Percentiles rank a stretch among this genome's conserved stretches.
phyloP scores from a whole-genome alignment of 192 early-diverging fungal genomes.

The Coemansia sp. region DNA sequence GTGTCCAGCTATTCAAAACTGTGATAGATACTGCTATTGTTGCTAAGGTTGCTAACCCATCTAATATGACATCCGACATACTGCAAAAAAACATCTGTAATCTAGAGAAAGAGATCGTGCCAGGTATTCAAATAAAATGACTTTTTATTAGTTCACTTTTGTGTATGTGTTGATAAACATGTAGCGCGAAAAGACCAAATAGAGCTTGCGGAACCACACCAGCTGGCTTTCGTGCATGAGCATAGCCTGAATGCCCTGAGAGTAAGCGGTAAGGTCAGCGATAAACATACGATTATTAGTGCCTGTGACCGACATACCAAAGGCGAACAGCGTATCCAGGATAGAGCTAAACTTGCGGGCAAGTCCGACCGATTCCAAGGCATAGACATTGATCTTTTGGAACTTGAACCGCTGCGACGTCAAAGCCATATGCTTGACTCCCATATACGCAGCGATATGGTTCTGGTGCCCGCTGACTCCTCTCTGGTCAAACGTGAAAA shows the following conservation, averaged over 20 bases:
- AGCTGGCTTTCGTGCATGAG: conserved; percentile 80
- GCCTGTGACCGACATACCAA: conserved; percentile 21
- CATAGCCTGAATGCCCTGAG: conserved; percentile 70
- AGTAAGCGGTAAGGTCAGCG: conserved; percentile 60
- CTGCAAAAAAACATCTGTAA: no score
- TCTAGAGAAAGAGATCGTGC: no score
- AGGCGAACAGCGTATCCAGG: conserved; percentile 53
- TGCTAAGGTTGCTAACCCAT: no score
- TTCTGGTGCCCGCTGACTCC: conserved; percentile 93
- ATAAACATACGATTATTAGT: conserved; percentile 58
- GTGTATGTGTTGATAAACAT: conserved; percentile 77
- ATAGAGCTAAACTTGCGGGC: conserved; percentile 62
- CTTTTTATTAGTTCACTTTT: conserved; percentile 36
- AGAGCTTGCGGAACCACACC: conserved; percentile 91
- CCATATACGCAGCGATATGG: conserved; percentile 80
- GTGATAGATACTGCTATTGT: conserved; percentile 65
- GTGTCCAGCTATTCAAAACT: conserved; percentile 91
- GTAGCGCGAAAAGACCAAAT: conserved; percentile 84
- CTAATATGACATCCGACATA: no score
- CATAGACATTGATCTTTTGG: conserved; percentile 56
- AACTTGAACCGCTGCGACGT: conserved; percentile 58
- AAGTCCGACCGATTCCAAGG: conserved; percentile 60
- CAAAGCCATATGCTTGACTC: conserved; percentile 61
- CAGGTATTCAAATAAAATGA: neutral
- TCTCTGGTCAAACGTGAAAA: conserved; percentile 87